Evolutionary conservation across 1,284 basidiomycete species (phyloP).

Genomic region (Leucoagaricus sp.): DNA sequence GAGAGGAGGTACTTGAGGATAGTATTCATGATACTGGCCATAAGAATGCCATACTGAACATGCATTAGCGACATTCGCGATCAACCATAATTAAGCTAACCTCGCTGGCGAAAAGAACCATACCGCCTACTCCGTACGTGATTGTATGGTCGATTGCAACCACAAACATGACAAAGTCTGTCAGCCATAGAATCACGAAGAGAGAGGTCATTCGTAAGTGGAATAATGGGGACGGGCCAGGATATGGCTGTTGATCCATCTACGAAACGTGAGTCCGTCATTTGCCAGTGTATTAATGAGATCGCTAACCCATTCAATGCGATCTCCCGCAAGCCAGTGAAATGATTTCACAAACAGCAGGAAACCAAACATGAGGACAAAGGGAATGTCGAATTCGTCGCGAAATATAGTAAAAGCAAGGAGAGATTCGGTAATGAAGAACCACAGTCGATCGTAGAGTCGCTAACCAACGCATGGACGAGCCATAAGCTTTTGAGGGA

Average conservation of each 20-base stretch:
- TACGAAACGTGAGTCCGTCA: neutral
- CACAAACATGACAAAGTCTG: constrained; percentile 74
- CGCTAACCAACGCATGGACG: constrained; percentile 53
- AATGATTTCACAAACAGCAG: constrained; percentile 96
- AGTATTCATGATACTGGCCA: constrained; percentile 79
- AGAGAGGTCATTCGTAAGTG: constrained; percentile 82
- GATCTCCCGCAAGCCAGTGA: constrained; percentile 94
- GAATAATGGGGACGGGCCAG: constrained; percentile 80
- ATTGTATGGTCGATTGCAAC: constrained; percentile 81
- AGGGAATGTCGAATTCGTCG: constrained; percentile 91
- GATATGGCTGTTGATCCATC: constrained; percentile 97
- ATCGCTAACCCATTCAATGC: constrained; percentile 85
- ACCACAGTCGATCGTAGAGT: constrained; percentile 95
- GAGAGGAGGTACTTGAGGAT: constrained; percentile 88
- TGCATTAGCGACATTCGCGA: constrained; percentile 9
- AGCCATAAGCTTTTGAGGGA: neutral
- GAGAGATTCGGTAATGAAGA: constrained; percentile 95
- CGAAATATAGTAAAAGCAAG: constrained; percentile 97
- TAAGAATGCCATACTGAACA: constrained; percentile 83
- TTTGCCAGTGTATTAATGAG: neutral
- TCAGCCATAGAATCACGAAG: constrained; percentile 68
- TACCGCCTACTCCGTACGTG: constrained; percentile 80
- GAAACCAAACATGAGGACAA: constrained; percentile 90
- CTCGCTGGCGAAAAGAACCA: constrained; percentile 95
- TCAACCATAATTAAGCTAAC: constrained; percentile 43